Base-by-base conservation (phyloP, 768 basidiomycete species). In the Mycena galericulata region DNA sequence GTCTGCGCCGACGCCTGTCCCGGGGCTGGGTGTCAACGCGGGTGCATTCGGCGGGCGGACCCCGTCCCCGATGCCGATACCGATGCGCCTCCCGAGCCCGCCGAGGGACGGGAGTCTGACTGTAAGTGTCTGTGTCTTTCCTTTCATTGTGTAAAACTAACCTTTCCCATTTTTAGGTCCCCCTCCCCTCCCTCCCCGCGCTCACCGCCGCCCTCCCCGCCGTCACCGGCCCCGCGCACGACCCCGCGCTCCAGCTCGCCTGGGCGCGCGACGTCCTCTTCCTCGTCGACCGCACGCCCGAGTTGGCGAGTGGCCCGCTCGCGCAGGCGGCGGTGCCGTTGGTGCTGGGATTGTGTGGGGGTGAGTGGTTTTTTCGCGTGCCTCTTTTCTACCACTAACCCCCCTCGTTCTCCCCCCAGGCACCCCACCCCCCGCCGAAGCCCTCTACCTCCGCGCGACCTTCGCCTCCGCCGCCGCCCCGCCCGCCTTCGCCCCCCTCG, bases 261-360 rank as follows among this genome's bases (percentile, higher is more conserved):
- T 98, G 96, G 95, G 88, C 89, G 18, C 85, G 93, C 54, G 95
- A 97, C 69, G 92, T 97, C 63, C 78, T 96, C 64, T 87, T 89
- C 73, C 88, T 97, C 65, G 88, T 94, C 61, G 92, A 97, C 58
- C 86, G 89, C 59, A 80, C 84, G 1, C 81, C 84, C 54, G 69
- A 75, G 20, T 67, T 77, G 38, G 64, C 72, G 26, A 53, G 75
- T 8, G n/a, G n/a, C n/a, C n/a, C n/a, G n/a, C n/a, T 94, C 50
- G 86, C 87, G 0, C 87, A 89, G 51, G 79, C 88, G 49, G 93
- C 95, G 0, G 85, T 95, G 14, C 86, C 88, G 0, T 73, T 90
- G 55, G 81, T 96, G 41, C 96, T 55, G 82, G 88, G 38, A 78
- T 93, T 59, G 84, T 90, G 4, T 18, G 9, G 34, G 8, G 9